Percentiles rank a stretch among this genome's conserved stretches.
Evolutionary conservation across 495 filamentous ascomycete species (phyloP).

Genomic region (Jackrogersella minutella): DNA sequence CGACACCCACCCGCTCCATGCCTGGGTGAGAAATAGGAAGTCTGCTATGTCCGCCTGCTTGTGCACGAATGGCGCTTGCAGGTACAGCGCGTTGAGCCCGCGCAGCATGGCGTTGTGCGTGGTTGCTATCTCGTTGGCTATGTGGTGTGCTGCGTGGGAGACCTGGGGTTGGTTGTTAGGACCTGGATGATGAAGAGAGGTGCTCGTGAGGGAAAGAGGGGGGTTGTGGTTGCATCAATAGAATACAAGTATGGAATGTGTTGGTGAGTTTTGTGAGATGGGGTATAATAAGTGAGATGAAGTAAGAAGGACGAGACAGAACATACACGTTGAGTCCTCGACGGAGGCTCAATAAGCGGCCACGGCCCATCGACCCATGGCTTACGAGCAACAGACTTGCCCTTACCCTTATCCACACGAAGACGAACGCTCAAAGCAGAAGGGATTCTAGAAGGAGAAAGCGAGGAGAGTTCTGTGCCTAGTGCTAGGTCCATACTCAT

Average conservation of each 20-base stretch:
- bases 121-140: constrained; percentile 54
- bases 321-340: constrained; percentile 34
- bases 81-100: constrained; percentile 58
- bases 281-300: background rate
- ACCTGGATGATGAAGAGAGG: background rate
- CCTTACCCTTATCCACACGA: background rate
- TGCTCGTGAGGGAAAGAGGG: too few species aligned
- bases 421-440: background rate
- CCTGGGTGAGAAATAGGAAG: constrained; percentile 49
- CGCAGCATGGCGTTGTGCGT: constrained; percentile 60
- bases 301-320: background rate
- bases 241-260: background rate
- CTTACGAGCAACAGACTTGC: constrained; percentile 2
- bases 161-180: constrained; percentile 19
- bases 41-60: constrained; percentile 46
- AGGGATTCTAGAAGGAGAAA: background rate
- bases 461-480: background rate
- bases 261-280: background rate
- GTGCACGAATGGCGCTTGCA: constrained; percentile 54
- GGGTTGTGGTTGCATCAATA: too few species aligned
- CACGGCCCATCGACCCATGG: constrained; percentile 50
- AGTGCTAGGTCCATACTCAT: background rate
- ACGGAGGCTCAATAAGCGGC: constrained; percentile 45
- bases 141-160: constrained; percentile 37
- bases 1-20: constrained; percentile 44